phyloP scores from a whole-genome alignment of 2,329 filamentous ascomycete species.

The Botryotinia convoluta region DNA sequence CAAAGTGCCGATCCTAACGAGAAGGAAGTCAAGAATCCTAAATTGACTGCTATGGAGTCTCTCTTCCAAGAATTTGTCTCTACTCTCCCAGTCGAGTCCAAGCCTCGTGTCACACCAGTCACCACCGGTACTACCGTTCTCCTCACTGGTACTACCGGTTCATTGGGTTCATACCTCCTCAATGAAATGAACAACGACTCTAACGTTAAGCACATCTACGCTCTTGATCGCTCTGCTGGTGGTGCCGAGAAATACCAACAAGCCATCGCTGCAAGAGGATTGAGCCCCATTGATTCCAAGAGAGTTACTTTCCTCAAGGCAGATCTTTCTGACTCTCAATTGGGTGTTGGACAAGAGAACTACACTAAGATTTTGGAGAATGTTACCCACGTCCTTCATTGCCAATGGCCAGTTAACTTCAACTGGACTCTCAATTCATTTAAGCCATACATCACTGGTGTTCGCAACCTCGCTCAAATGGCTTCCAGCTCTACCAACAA shows the following conservation, averaged over 20 bases:
- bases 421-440: constrained; percentile 39
- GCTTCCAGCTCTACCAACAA: constrained; percentile 19
- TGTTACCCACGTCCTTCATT: constrained; percentile 44
- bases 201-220: constrained; percentile 44
- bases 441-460: constrained; percentile 39
- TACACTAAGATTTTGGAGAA: constrained; percentile 26
- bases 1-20: constrained; percentile 17
- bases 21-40: constrained; percentile 3
- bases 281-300: constrained; percentile 35
- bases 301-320: constrained; percentile 49
- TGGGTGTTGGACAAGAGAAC: constrained; percentile 45
- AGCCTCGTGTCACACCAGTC: constrained; percentile 1
- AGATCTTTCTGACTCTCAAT: constrained; percentile 46
- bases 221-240: constrained; percentile 44
- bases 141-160: constrained; percentile 50
- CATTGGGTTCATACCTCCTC: constrained; percentile 48
- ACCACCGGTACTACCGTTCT: constrained; percentile 30
- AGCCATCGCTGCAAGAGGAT: constrained; percentile 40
- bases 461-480: constrained; percentile 40
- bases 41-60: constrained; percentile 18
- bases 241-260: constrained; percentile 43
- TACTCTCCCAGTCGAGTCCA: constrained; percentile 17
- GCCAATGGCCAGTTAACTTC: constrained; percentile 43
- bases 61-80: constrained; percentile 20
- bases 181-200: constrained; percentile 39